Base-by-base conservation (phyloP, 257 asterid species). In the Solanum chiquidenum region DNA sequence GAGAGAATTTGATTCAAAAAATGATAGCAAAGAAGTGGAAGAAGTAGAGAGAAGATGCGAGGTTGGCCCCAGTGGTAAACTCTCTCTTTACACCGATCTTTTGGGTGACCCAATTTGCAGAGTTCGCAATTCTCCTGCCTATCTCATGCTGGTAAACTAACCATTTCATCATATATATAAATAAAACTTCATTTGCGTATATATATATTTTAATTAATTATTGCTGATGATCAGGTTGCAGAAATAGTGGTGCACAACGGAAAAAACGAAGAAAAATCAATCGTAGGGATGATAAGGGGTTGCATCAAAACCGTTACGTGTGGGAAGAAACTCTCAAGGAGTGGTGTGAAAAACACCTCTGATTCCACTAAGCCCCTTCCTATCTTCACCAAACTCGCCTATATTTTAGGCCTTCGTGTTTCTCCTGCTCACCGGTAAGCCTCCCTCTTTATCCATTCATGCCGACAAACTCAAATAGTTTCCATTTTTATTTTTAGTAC, bases 61-160 rank as follows among this genome's bases (percentile, higher is more conserved):
- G 58, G 97, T 93, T 72, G 99, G 98, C 0, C 96, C 98, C 75
- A 86, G 87, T 74, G 98, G 96, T 6, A 90, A 95, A 88, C 94
- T 97, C 83, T 94, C 93, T 7, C 93, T 97, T 74, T 94, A 90
- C 93, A 97, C 99, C 40, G 95, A 97, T 89, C 96, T 93, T 68
- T 73, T 97, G 60, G 99, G 99, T 49, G 99, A 95, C 93, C 99
- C 98, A 87, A 93, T 95, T 86, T 95, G 96, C 93, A 84, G 99
- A 89, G 95, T 97, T 91, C 98, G 98, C 74, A 92, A 97, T 87
- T 95, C 99, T 64, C 98, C 99, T 23, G 92, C 92, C 40, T 91
- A 92, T 90, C 95, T 94, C 94, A 97, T 97, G 99, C 94, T 97
- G 90, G 99, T 71, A 71, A 13, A 68, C 18, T 69, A 10, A n/a